Percentiles rank a stretch among this genome's conserved stretches.
Conservation (phyloP, 495 filamentous ascomycete species). For the Arthonia radiata region DNA sequence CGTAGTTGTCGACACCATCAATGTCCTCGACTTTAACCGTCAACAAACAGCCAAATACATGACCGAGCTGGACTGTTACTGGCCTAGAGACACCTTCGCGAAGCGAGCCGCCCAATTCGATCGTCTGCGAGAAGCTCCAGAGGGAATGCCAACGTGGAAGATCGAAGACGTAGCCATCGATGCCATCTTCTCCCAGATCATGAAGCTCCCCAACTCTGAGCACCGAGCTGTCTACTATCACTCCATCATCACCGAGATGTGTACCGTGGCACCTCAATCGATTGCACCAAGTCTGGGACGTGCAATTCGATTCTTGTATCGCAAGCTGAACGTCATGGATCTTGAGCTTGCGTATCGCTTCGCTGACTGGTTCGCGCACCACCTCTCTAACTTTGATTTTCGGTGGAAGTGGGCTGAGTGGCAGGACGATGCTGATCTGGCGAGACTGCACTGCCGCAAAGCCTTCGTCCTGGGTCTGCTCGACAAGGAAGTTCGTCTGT, state of each 20-base stretch:
- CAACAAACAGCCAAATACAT: slow-evolving; percentile 65
- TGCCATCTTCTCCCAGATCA: slow-evolving; percentile 85
- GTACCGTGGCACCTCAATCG: slow-evolving; percentile 82
- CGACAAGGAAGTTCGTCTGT: slow-evolving; percentile 92
- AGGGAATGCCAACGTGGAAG: slow-evolving; percentile 60
- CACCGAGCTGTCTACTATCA: slow-evolving; percentile 96
- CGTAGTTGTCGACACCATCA: slow-evolving; percentile 75
- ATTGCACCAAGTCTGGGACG: slow-evolving; percentile 88
- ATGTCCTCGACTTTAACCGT: slow-evolving; percentile 79
- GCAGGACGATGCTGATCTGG: slow-evolving; percentile 62
- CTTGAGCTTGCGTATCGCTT: slow-evolving; percentile 70
- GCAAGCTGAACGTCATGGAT: slow-evolving; percentile 55
- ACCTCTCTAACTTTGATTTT: slow-evolving; percentile 96
- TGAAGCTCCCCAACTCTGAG: slow-evolving; percentile 63
- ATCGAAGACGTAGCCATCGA: slow-evolving; percentile 94
- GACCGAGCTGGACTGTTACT: slow-evolving; percentile 89
- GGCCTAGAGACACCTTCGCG: slow-evolving; percentile 64
- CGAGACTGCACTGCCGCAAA: slow-evolving; percentile 61
- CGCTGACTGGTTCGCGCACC: slow-evolving; percentile 93
- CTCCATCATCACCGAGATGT: slow-evolving; percentile 74
- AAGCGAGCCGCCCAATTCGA: slow-evolving; percentile 84
- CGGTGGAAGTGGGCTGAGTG: slow-evolving; percentile 99
- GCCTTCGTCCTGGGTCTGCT: slow-evolving; percentile 73
- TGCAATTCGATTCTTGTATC: slow-evolving; percentile 79
- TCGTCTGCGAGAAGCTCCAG: slow-evolving; percentile 49